phyloP scores from a whole-genome alignment of 371 early-diverging fungal species.

The Mucor ambiguus region DNA sequence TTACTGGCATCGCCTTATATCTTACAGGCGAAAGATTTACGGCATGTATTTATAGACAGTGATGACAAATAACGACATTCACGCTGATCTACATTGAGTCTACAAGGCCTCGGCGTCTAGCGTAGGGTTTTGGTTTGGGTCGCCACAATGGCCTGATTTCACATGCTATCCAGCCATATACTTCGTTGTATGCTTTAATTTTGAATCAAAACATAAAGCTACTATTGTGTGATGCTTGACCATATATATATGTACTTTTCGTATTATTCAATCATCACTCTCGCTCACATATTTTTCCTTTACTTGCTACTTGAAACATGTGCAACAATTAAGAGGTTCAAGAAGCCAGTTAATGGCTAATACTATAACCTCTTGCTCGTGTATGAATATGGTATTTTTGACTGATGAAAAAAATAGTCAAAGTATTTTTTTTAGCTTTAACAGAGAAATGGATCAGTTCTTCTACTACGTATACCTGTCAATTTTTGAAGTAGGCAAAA shows the following conservation, averaged over 20 bases:
- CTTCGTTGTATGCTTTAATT: background rate
- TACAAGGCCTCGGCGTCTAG: background rate
- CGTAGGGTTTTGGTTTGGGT: background rate
- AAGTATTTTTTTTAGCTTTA: too few relatives aligned
- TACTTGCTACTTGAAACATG: too few relatives aligned
- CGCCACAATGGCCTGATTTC: background rate
- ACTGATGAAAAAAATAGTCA: too few relatives aligned
- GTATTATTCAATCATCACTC: background rate
- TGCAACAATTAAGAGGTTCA: too few relatives aligned
- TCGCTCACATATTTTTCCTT: slow-evolving; percentile 8
- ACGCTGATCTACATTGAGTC: background rate
- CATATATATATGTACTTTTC: too few relatives aligned
- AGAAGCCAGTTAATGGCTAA: too few relatives aligned
- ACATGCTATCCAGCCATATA: background rate
- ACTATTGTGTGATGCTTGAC: too few relatives aligned
- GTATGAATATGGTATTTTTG: too few relatives aligned
- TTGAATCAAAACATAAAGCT: background rate
- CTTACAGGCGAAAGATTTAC: background rate
- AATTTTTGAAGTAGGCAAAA: too few relatives aligned
- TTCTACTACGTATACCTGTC: too few relatives aligned
- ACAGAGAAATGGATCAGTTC: too few relatives aligned
- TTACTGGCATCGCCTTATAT: background rate
- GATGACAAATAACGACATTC: background rate
- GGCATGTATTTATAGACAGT: slow-evolving; percentile 6
- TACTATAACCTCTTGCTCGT: too few relatives aligned